phyloP scores from a whole-genome alignment of 1,284 basidiomycete genomes.

The Puccinia coronata region DNA sequence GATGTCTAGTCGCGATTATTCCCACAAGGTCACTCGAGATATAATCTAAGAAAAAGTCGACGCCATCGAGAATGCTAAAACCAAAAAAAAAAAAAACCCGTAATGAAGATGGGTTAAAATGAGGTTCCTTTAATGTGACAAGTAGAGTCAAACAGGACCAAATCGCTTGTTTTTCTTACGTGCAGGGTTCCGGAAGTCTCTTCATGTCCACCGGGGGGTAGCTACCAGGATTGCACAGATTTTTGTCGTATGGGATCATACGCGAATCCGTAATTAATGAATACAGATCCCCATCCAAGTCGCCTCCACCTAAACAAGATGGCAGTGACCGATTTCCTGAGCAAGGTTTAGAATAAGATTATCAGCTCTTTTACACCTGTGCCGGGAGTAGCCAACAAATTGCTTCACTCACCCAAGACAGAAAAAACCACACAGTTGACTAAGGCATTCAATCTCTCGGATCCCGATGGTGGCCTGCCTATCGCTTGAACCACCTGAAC shows the following conservation, averaged over 20 bases:
- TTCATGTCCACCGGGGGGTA: conserved; percentile 65
- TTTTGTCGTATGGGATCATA: conserved; percentile 62
- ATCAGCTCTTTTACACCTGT: not conserved
- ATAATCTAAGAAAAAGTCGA: conserved; percentile 72
- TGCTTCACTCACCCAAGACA: conserved; percentile 63
- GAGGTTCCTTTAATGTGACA: not conserved
- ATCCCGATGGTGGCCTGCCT: conserved; percentile 62
- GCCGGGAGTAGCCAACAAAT: not conserved
- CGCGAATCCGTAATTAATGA: conserved; percentile 62
- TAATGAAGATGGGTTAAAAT: not conserved
- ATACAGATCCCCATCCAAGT: conserved; percentile 68
- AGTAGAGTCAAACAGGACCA: not conserved
- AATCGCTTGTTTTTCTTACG: conserved; percentile 50
- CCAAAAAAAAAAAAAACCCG: not conserved
- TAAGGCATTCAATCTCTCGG: conserved; percentile 61
- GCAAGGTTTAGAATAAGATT: not conserved
- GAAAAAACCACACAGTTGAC: conserved; percentile 74
- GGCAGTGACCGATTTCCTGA: conserved; percentile 68
- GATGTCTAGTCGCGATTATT: conserved; percentile 65
- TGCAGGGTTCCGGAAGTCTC: conserved; percentile 64
- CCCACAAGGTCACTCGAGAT: conserved; percentile 67
- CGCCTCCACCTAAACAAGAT: conserved; percentile 71
- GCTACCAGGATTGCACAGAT: conserved; percentile 62
- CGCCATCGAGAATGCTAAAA: conserved; percentile 66
- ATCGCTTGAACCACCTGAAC: conserved; percentile 73